Base-by-base conservation (phyloP, 108 stramenopile species). In the Cyclotella sp. region DNA sequence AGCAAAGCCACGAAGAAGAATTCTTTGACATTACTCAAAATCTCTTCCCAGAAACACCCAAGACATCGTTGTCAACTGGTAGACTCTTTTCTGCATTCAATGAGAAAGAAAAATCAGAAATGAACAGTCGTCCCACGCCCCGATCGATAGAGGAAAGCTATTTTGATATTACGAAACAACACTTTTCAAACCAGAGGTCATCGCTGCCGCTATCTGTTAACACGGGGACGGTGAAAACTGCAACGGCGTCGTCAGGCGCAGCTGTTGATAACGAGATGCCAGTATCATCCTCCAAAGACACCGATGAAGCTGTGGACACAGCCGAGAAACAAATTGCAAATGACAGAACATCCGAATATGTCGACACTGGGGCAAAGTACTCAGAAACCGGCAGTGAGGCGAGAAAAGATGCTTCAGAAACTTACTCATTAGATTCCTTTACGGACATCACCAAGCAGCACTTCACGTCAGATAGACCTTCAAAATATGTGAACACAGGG, bases 1-100 rank as follows among this genome's bases (percentile, higher is more conserved):
- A 57, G 1, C 12, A 13, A 30, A n/a, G 13, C 45, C 43, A 5
- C 9, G 63, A 64, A 10, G 16, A 27, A 13, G 9, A 44, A 46
- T 24, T 46, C 27, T 64, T 47, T 64, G 63, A 64, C 43, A 64
- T 64, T 45, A 64, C 63, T 34, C 63, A 45, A 47, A 64, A 64
- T 29, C 45, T 64, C 8, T 64, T 64, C 26, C 63, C 63, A 2
- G 44, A 64, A 45, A 2, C 29, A n/a, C 60, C 11, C n/a, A 16
- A 19, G 19, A 51, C n/a, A 46, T 46, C 43, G 15, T 21, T 29
- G 28, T 22, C 63, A 14, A 58, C 24, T 7, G 27, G 26, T 58
- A 58, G 26, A 28, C 22, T 58, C 24, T 28, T 21, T 28, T 58
- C 57, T 13, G 63, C 63, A 22, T 64, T 64, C 45, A 14, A 24